Percentiles rank a stretch among this genome's conserved stretches.
These are phyloP conservation scores for Hortiboletus flavorubellus DNA, from an alignment of 768 basidiomycete genomes.

Conservation along the genomic window DNA sequence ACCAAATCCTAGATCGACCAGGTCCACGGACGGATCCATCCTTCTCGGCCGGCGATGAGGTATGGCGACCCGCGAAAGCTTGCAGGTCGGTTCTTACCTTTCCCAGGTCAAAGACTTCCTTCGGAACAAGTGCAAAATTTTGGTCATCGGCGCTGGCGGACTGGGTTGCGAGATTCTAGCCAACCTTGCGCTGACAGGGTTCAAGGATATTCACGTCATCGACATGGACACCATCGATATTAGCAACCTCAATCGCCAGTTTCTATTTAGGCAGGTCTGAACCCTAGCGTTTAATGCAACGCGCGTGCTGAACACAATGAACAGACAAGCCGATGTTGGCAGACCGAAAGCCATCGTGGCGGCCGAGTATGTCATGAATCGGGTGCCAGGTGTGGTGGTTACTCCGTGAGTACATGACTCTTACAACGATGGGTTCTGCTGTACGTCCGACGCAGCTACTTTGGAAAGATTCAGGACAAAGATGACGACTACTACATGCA, in stretches of 20 bases:
- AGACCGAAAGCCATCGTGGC: conserved; percentile 91
- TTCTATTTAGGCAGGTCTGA: conserved; percentile 79
- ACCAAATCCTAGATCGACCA: conserved; percentile 79
- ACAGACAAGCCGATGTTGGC: conserved; percentile 86
- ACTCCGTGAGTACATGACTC: conserved; percentile 69
- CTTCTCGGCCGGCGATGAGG: conserved; percentile 79
- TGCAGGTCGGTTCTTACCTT: neutral
- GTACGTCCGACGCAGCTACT: conserved; percentile 56
- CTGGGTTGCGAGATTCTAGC: conserved; percentile 97
- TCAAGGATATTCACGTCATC: conserved; percentile 98
- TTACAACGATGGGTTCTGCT: conserved; percentile 2
- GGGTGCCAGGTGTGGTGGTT: conserved; percentile 94
- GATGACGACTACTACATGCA: conserved; percentile 92
- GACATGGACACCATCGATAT: conserved; percentile 99
- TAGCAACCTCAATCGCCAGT: conserved; percentile 97
- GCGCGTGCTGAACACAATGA: neutral
- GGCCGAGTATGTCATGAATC: conserved; percentile 94
- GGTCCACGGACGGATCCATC: conserved; percentile 89
- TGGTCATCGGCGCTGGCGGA: conserved; percentile 98
- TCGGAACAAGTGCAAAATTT: conserved; percentile 79
- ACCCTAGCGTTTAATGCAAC: neutral
- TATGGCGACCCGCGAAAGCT: conserved; percentile 33
- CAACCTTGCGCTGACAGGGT: conserved; percentile 93
- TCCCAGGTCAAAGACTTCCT: conserved; percentile 84
- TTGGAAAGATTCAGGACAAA: conserved; percentile 98